Percentiles rank a stretch among this genome's conserved stretches.
Evolutionary conservation across 176 grass and related monocot genomes (phyloP).

Genomic region (Oryza australiensis): DNA sequence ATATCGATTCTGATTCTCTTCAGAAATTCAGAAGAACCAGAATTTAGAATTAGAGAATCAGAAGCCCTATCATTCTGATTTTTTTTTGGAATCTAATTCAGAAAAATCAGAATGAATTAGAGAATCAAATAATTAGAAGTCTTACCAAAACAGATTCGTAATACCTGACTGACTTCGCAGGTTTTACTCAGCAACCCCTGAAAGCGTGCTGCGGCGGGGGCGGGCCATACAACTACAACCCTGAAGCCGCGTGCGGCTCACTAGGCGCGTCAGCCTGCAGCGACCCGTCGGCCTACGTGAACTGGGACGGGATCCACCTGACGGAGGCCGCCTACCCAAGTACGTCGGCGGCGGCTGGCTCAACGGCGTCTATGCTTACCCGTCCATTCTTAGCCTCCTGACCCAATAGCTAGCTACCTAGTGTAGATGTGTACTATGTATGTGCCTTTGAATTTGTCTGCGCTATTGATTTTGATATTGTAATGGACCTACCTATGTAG

Average conservation of each 20-base stretch:
- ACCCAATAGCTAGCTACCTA: slow-evolving; percentile 1
- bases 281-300: slow-evolving; percentile 36
- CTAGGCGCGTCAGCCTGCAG: slow-evolving; percentile 34
- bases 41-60: too few relatives aligned
- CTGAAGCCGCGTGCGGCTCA: slow-evolving; percentile 33
- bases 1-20: too few relatives aligned
- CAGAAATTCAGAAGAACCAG: too few relatives aligned
- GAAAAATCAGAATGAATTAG: too few relatives aligned
- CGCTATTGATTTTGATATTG: too few relatives aligned
- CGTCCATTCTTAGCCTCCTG: slow-evolving; percentile 36
- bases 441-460: too few relatives aligned
- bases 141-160: too few relatives aligned
- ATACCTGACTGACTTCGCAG: slow-evolving; percentile 19
- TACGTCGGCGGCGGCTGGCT: slow-evolving; percentile 50
- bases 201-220: slow-evolving; percentile 64
- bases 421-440: too few relatives aligned
- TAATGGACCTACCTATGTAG: too few relatives aligned
- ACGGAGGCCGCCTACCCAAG: slow-evolving; percentile 61
- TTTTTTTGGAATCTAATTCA: too few relatives aligned
- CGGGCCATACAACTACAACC: slow-evolving; percentile 56
- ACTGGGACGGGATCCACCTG: slow-evolving; percentile 65
- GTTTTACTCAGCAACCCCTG: slow-evolving; percentile 45
- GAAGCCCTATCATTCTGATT: too few relatives aligned
- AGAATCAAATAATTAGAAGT: too few relatives aligned
- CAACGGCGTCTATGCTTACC: slow-evolving; percentile 49